These are phyloP conservation scores for Lumnitzera littorea DNA, from an alignment of 345 rosid genomes.

Conservation along the genomic window DNA sequence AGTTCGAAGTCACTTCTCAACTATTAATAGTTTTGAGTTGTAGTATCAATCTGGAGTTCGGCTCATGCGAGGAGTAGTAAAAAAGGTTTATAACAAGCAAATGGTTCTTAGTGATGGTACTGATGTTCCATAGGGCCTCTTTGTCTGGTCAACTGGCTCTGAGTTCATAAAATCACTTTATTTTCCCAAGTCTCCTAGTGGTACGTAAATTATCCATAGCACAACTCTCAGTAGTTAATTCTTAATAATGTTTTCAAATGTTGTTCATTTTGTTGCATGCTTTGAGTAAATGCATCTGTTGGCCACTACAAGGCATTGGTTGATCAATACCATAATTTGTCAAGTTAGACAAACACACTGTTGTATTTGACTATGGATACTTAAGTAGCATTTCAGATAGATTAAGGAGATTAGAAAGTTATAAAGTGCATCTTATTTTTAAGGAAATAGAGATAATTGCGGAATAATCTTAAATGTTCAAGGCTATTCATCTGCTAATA, in stretches of 20 bases:
- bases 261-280: background rate
- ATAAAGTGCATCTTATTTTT: too few relatives aligned
- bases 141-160: conserved; percentile 93
- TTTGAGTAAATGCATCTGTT: conserved; percentile 39
- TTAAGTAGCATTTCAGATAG: background rate
- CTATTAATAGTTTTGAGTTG: background rate
- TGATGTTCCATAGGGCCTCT: conserved; percentile 68
- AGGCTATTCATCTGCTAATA: background rate
- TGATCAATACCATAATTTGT: conserved; percentile 10
- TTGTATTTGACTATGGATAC: background rate
- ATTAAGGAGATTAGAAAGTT: too few relatives aligned
- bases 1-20: too few relatives aligned
- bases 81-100: conserved; percentile 44
- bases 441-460: too few relatives aligned
- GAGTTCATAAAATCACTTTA: conserved; percentile 46
- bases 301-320: conserved; percentile 68
- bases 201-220: conserved; percentile 34
- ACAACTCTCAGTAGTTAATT: background rate
- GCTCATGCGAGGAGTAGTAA: conserved; percentile 47
- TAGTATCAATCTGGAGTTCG: conserved; percentile 36
- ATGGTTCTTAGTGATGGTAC: conserved; percentile 52
- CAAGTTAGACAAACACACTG: background rate
- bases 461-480: too few relatives aligned
- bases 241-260: background rate
- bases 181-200: conserved; percentile 57